Evolutionary conservation across 768 basidiomycete genomes (phyloP).

Genomic region (Lactifluus volemus): DNA sequence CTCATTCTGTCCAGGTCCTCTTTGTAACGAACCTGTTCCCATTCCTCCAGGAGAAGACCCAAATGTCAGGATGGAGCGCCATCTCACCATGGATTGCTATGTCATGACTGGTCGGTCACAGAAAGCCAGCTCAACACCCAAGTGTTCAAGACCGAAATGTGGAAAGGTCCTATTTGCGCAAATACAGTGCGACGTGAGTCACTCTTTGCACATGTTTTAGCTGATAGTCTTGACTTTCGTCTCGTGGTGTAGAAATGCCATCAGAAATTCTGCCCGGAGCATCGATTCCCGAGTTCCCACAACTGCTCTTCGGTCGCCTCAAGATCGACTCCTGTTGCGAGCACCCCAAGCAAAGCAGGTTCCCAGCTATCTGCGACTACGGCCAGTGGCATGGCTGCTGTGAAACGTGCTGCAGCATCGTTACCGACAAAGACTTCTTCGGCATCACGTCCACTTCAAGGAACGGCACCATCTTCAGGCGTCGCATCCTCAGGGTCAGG

Average conservation of each 20-base stretch:
- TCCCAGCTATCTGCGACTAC: slow-evolving; percentile 20
- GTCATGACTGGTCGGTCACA: slow-evolving; percentile 57
- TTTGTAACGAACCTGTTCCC: slow-evolving; percentile 69
- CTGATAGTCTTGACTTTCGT: not conserved
- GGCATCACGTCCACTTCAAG: slow-evolving; percentile 15
- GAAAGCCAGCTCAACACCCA: slow-evolving; percentile 39
- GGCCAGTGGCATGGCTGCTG: slow-evolving; percentile 28
- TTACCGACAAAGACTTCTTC: slow-evolving; percentile 29
- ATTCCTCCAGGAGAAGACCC: slow-evolving; percentile 74
- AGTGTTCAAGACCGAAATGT: slow-evolving; percentile 54
- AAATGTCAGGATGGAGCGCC: slow-evolving; percentile 71
- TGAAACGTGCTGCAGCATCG: not conserved
- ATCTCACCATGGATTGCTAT: slow-evolving; percentile 57
- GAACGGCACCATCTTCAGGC: slow-evolving; percentile 20
- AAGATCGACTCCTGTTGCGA: slow-evolving; percentile 6
- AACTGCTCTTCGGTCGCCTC: slow-evolving; percentile 33
- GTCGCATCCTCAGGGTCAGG: slow-evolving; percentile 7
- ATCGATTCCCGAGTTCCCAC: slow-evolving; percentile 74
- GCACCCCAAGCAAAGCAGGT: slow-evolving; percentile 14
- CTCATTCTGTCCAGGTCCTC: slow-evolving; percentile 41
- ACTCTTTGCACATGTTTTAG: not conserved
- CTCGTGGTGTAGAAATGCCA: slow-evolving; percentile 48
- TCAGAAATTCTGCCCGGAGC: slow-evolving; percentile 64
- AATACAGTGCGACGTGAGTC: slow-evolving; percentile 64
- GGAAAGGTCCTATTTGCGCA: slow-evolving; percentile 68